These are phyloP conservation scores for Ophiostoma pallidulum DNA, from an alignment of 2,329 filamentous ascomycete genomes.

Conservation along the genomic window DNA sequence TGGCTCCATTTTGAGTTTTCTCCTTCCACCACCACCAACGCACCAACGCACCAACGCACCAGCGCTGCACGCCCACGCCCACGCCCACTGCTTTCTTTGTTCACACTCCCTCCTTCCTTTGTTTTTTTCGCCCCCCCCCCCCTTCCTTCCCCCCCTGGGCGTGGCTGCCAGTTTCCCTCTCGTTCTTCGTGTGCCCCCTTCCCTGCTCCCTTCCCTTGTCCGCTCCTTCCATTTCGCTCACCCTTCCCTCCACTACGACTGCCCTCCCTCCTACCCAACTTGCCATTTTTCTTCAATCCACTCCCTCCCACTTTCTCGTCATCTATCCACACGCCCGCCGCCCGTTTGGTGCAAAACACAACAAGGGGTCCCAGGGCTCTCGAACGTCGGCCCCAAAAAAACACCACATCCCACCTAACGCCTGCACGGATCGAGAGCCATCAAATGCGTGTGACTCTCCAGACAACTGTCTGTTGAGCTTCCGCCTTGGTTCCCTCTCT, in stretches of 20 bases:
- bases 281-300: conserved; percentile 16
- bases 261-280: conserved; percentile 13
- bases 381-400: conserved; percentile 3
- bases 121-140: neutral
- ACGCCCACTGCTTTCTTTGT: neutral
- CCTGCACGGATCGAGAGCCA: conserved; percentile 2
- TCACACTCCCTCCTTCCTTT: conserved; percentile 1
- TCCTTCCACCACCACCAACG: no score
- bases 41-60: no score
- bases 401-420: no score
- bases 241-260: conserved; percentile 15
- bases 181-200: neutral
- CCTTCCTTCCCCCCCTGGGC: neutral
- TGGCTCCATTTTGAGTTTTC: neutral
- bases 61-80: neutral
- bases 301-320: conserved; percentile 17
- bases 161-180: neutral
- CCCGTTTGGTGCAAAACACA: conserved; percentile 14
- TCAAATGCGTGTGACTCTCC: conserved; percentile 3
- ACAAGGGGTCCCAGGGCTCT: conserved; percentile 11
- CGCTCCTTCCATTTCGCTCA: conserved; percentile 5
- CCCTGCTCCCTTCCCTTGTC: conserved; percentile 1
- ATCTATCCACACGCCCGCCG: conserved; percentile 17
- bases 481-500: neutral
- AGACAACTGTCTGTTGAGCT: neutral